Percentiles rank a stretch among this genome's conserved stretches.
Conservation (phyloP, 495 filamentous ascomycete species). For the Daldinia loculata region DNA sequence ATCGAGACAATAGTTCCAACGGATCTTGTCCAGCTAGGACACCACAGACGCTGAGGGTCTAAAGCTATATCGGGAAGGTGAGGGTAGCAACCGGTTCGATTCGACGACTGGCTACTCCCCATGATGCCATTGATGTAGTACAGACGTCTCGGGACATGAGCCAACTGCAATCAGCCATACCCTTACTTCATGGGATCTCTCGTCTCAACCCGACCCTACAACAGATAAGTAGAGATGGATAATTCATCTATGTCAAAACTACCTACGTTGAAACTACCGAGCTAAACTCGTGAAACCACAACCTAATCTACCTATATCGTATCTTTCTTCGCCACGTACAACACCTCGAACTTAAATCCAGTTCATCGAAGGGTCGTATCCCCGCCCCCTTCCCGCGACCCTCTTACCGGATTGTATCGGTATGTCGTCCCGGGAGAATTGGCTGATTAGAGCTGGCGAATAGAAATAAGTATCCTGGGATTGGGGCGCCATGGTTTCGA, state of each 20-base stretch:
- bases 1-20: not conserved
- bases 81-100: slow-evolving; percentile 19
- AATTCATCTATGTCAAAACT: not conserved
- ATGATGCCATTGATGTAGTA: not conserved
- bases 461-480: slow-evolving; percentile 11
- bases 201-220: not conserved
- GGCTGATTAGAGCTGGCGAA: slow-evolving; percentile 18
- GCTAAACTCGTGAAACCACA: not conserved
- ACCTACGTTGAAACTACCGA: not conserved
- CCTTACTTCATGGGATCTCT: not conserved
- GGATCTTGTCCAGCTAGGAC: slow-evolving; percentile 18
- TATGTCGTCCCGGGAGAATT: slow-evolving; percentile 13
- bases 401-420: not conserved
- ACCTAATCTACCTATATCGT: not conserved
- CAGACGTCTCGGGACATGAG: not conserved
- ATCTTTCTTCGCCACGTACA: not conserved
- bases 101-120: slow-evolving; percentile 6
- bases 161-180: slow-evolving; percentile 7
- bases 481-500: slow-evolving; percentile 5
- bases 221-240: not conserved
- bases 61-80: slow-evolving; percentile 35
- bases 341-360: not conserved
- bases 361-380: not conserved
- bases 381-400: not conserved
- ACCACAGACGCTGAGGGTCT: slow-evolving; percentile 1